Percentiles rank a stretch among this genome's conserved stretches.
Evolutionary conservation across 257 asterid genomes (phyloP).

Genomic region (Solanum appendiculatum): DNA sequence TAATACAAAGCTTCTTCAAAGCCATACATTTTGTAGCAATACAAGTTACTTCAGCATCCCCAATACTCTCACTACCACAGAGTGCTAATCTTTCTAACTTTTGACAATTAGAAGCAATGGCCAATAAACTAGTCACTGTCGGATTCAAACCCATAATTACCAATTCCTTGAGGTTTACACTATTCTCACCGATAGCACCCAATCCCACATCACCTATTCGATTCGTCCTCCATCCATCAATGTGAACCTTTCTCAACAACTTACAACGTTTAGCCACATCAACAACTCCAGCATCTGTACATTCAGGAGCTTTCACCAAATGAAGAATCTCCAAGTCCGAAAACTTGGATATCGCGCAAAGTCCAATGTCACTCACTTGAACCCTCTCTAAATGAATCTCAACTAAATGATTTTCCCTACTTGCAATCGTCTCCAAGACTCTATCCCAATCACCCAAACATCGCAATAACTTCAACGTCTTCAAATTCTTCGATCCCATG

Average conservation of each 20-base stretch:
- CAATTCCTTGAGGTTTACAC: constrained; percentile 55
- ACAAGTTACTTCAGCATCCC: constrained; percentile 67
- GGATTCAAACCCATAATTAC: constrained; percentile 79
- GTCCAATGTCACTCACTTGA: constrained; percentile 65
- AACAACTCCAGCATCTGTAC: constrained; percentile 51
- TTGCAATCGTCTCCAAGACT: constrained; percentile 32
- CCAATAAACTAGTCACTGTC: constrained; percentile 38
- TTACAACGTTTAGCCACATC: constrained; percentile 62
- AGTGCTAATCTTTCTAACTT: constrained; percentile 77
- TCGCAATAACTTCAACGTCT: constrained; percentile 47
- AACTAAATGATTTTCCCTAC: constrained; percentile 30
- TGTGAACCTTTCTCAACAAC: constrained; percentile 75
- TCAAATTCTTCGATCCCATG: constrained; percentile 44
- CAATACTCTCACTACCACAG: constrained; percentile 79
- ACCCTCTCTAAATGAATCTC: constrained; percentile 77
- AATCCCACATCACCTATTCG: constrained; percentile 72
- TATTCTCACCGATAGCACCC: constrained; percentile 47
- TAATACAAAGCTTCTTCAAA: constrained; percentile 77
- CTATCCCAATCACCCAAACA: constrained; percentile 82
- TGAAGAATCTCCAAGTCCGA: constrained; percentile 56
- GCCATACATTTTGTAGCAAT: constrained; percentile 54
- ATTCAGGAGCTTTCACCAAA: constrained; percentile 57
- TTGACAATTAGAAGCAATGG: constrained; percentile 53
- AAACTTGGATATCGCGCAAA: constrained; percentile 45
- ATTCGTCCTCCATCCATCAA: constrained; percentile 82